Evolutionary conservation across 2,329 filamentous ascomycete species (phyloP).

Genomic region (Leptographium lundbergii): DNA sequence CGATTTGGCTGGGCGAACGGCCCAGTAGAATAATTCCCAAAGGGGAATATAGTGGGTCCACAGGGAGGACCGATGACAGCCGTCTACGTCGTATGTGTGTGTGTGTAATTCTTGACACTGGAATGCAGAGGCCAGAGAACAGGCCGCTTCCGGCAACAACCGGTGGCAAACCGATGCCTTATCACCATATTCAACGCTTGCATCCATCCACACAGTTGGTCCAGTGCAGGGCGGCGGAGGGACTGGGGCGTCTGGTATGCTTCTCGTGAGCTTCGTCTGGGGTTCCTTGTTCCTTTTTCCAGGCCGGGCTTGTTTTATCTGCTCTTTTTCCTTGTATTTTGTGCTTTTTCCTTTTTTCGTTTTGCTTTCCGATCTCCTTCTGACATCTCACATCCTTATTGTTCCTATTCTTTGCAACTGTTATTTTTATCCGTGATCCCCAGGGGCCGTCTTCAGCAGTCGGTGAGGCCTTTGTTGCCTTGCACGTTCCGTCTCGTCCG

Average conservation of each 20-base stretch:
- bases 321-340: not conserved
- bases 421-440: not conserved
- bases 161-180: conserved; percentile 2
- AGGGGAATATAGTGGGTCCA: not conserved
- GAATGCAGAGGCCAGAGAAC: not conserved
- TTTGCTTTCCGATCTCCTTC: not conserved
- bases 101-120: not conserved
- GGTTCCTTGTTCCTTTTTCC: too few species aligned
- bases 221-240: not conserved
- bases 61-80: not conserved
- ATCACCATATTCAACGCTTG: not conserved
- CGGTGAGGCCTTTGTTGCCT: not conserved
- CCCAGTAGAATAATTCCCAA: not conserved
- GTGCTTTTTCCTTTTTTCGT: not conserved
- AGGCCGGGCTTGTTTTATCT: too few species aligned
- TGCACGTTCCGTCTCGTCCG: not conserved
- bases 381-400: not conserved
- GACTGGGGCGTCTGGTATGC: too few species aligned
- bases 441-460: not conserved
- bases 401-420: not conserved
- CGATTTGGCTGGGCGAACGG: not conserved
- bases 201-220: not conserved
- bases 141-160: conserved; percentile 8
- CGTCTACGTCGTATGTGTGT: too few species aligned
- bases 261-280: too few species aligned